phyloP scores from a whole-genome alignment of 805 yeast species.

The Saccharomycopsis babjevae region DNA sequence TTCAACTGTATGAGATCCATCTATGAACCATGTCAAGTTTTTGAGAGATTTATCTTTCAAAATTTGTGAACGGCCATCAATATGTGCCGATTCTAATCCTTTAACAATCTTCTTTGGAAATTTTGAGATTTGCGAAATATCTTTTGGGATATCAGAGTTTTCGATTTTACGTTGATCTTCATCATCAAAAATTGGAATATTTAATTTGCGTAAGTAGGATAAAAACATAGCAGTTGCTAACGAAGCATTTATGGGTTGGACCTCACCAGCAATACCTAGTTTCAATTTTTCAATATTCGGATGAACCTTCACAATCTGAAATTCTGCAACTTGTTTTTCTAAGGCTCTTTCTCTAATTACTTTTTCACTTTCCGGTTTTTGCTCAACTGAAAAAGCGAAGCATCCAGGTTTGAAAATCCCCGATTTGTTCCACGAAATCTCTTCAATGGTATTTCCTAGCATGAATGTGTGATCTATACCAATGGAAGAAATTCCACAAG shows the following conservation, averaged over 20 bases:
- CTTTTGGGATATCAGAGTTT: conserved; percentile 16
- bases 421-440: conserved; percentile 93
- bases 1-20: conserved; percentile 94
- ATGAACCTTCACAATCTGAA: conserved; percentile 43
- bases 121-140: conserved; percentile 13
- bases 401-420: conserved; percentile 74
- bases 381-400: conserved; percentile 57
- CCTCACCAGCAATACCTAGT: conserved; percentile 74
- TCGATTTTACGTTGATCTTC: conserved; percentile 1
- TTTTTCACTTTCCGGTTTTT: conserved; percentile 46
- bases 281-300: conserved; percentile 31
- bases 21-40: conserved; percentile 66
- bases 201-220: conserved; percentile 45
- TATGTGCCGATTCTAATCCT: conserved; percentile 60
- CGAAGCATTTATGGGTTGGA: conserved; percentile 80
- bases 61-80: conserved; percentile 97
- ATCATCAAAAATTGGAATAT: conserved; percentile 27
- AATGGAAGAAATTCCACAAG: conserved; percentile 73
- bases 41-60: conserved; percentile 34
- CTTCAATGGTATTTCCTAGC: conserved; percentile 77
- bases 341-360: conserved; percentile 55
- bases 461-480: conserved; percentile 89
- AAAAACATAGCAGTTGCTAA: conserved; percentile 66
- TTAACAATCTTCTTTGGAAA: conserved; percentile 40
- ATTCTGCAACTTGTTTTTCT: conserved; percentile 43